Evolutionary conservation across 2,329 filamentous ascomycete species (phyloP), one percentile per base, ranked within the genome.

Genomic region (Talaromyces sp.): DNA sequence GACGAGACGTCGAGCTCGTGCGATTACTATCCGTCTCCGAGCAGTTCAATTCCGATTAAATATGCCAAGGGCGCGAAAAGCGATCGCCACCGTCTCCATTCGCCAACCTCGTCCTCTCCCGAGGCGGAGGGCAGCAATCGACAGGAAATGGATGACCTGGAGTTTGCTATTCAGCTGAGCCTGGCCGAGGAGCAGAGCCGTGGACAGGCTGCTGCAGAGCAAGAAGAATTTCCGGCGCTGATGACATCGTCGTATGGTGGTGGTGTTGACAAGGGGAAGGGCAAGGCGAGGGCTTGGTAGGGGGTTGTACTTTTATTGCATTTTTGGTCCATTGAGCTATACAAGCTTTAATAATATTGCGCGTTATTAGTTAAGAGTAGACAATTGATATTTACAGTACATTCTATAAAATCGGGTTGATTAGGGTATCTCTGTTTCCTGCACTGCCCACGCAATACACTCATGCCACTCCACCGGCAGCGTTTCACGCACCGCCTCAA

Each of bases 141-240:
- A 70, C 66, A 74, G 44, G 83, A 85, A 67, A 73, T 83, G 64
- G 79, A 81, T 52, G 85, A 88, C 71, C 68, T 88, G 33, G 84
- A 87, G 63, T 84, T 85, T 69, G 85, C 85, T 0, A 73, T 88
- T 64, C 84, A 85, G 70, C 70, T 88, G 28, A 88, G 86, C 70
- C 75, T 88, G 56, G 85, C 80, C 0, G 85, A 88, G 67, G 81
- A 85, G 66, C 76, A 82, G 69, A 83, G 82, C 68, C 73, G 77
- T 52, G 72, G 72, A 56, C 52, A 65, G 28, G 63, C 63, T 19
- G 57, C 52, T 9, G 60, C 55, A 6, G 55, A 68, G 27, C 66
- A 69, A 25, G 63, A 73, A n/a, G 72, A 75, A 36, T 76, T 73
- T 17, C 74, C 74, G 6, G 63, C 64, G 9, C 67, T 72, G 27